Evolutionary conservation across 2,329 filamentous ascomycete genomes (phyloP), one percentile per base, ranked within the genome.

Genomic region (Aureobasidium lini): DNA sequence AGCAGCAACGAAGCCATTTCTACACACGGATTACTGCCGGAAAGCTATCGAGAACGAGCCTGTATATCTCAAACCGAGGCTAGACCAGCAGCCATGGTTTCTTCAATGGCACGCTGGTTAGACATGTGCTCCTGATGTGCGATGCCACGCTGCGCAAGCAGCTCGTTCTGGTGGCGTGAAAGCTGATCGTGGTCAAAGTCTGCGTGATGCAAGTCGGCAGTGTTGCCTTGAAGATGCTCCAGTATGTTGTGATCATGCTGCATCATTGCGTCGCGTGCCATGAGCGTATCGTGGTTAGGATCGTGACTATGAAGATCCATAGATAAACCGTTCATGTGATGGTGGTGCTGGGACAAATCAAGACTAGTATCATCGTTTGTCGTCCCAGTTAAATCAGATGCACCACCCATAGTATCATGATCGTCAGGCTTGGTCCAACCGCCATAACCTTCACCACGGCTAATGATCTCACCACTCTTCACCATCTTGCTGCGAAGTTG

Each of bases 401-500:
- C 69, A 42, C 67, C 62, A 49, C 69, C 67, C 43, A 69, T 67
- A 8, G 68, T 69, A 58, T 68, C 70, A 62, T 70, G 42, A 7
- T 48, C 65, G 37, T 70, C 68, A 5, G 66, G 66, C 57, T 69
- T 69, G 44, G 66, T 64, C 60, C 68, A 71, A 10, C 69, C 69
- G 42, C 54, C 64, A 53, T 69, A 71, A 28, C 66, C 68, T 57
- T 71, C 70, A 6, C 63, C 62, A 5, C 69, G 66, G 18, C 64
- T 61, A 32, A 72, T 59, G 31, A 72, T 72, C 60, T 72, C 70
- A 31, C 70, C 70, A n/a, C 67, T 69, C 66, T 72, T 72, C 52
- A 69, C 68, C 70, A 72, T 72, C 62, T 72, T 72, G 39, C 67
- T 68, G 37, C 70, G 67, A n/a, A 72, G 62, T 54, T 71, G 69